Conservation (phyloP, 1,284 basidiomycete species). For the Ganoderma boninense region DNA sequence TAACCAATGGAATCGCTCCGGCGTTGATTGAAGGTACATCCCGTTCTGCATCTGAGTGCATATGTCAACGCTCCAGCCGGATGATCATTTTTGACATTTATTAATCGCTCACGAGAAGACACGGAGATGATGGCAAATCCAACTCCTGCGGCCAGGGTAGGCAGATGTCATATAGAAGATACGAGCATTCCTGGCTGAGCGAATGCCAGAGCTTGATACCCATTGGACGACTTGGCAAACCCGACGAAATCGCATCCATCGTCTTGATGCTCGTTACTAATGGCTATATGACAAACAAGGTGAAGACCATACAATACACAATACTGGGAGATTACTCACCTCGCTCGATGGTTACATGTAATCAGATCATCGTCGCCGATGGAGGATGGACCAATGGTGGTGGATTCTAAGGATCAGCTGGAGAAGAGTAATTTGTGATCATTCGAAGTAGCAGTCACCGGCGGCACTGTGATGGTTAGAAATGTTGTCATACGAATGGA, state of each 20-base stretch:
- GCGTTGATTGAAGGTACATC: constrained; percentile 55
- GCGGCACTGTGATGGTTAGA: not conserved
- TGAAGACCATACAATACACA: constrained; percentile 28
- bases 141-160: constrained; percentile 42
- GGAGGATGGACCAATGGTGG: constrained; percentile 41
- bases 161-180: constrained; percentile 23
- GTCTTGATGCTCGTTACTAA: constrained; percentile 58
- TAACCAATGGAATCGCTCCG: constrained; percentile 61
- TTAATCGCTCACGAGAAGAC: constrained; percentile 37
- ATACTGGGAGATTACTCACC: not conserved
- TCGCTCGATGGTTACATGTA: not conserved
- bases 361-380: constrained; percentile 41
- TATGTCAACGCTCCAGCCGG: not conserved
- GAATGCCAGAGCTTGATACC: constrained; percentile 52
- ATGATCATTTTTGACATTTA: not conserved
- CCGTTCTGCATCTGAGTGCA: too few relatives aligned
- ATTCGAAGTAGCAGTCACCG: not conserved
- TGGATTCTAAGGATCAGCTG: not conserved
- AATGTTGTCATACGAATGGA: not conserved
- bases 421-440: not conserved
- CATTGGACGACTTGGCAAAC: constrained; percentile 57
- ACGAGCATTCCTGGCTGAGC: not conserved
- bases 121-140: constrained; percentile 58
- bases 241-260: constrained; percentile 58
- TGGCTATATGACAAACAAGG: constrained; percentile 66